Conservation (phyloP, 176 grass and related monocot species). For the Musa beccarii region DNA sequence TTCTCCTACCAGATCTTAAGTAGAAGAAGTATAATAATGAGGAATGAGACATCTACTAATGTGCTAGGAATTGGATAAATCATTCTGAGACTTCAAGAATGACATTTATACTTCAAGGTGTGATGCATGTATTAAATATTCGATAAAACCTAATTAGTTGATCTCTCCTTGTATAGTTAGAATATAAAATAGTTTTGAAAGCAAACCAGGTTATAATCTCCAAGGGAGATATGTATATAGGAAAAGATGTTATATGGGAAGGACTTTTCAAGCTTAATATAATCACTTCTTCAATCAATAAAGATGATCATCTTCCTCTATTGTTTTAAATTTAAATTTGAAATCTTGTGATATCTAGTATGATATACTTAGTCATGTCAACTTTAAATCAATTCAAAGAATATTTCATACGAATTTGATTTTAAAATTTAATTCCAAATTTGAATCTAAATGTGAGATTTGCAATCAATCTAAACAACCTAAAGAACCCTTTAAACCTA, state of each 20-base stretch:
- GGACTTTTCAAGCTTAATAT: background rate
- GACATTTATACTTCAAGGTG: background rate
- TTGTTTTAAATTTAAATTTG: background rate
- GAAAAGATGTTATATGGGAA: background rate
- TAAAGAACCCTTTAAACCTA: background rate
- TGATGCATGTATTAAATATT: background rate
- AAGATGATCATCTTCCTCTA: background rate
- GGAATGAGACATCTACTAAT: background rate
- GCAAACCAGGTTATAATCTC: background rate
- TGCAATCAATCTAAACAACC: background rate
- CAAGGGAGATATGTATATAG: background rate
- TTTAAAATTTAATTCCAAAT: background rate
- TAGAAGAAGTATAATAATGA: background rate
- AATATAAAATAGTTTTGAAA: background rate
- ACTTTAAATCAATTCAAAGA: background rate
- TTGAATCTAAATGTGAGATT: background rate
- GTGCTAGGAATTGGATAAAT: background rate
- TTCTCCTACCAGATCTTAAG: background rate
- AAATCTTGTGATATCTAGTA: background rate
- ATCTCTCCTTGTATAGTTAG: background rate
- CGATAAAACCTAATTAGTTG: background rate
- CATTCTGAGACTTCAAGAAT: background rate
- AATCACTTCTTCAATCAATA: background rate
- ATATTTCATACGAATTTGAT: background rate
- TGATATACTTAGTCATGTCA: background rate